Conservation (phyloP, 371 early-diverging fungal species). For the Thermomucor indicae-seudaticae region DNA sequence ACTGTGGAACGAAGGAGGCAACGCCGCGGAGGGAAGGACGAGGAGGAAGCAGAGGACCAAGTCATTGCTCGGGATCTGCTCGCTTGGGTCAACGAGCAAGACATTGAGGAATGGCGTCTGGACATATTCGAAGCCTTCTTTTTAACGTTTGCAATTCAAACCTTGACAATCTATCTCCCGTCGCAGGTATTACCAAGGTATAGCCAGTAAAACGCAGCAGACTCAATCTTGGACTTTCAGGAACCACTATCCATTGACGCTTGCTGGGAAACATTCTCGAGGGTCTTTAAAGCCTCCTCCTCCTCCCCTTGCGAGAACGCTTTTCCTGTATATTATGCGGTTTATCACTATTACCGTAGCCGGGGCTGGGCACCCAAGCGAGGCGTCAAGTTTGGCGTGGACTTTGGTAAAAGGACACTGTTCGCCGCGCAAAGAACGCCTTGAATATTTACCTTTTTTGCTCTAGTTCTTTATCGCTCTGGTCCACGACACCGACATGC, state of each 20-base stretch:
- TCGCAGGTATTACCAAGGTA: slow-evolving; percentile 20
- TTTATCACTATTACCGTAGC: slow-evolving; percentile 78
- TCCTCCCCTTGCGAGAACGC: slow-evolving; percentile 15
- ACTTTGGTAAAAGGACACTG: slow-evolving; percentile 60
- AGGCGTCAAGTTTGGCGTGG: slow-evolving; percentile 82
- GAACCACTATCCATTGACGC: slow-evolving; percentile 13
- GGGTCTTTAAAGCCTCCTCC: background rate
- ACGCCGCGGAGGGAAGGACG: slow-evolving; percentile 19
- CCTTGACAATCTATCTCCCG: slow-evolving; percentile 33
- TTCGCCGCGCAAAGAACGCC: too few species aligned
- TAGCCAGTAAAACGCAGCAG: background rate
- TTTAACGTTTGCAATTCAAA: slow-evolving; percentile 53
- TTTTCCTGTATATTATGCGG: slow-evolving; percentile 66
- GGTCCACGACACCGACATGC: slow-evolving; percentile 26
- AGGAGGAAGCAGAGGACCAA: background rate
- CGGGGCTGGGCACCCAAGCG: slow-evolving; percentile 79
- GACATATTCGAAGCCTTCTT: slow-evolving; percentile 69
- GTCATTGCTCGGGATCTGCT: slow-evolving; percentile 1
- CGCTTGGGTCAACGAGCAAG: slow-evolving; percentile 7
- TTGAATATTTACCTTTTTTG: too few species aligned
- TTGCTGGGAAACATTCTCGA: slow-evolving; percentile 7
- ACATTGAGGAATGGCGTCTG: slow-evolving; percentile 56
- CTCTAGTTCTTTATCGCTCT: slow-evolving; percentile 22
- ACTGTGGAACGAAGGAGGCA: slow-evolving; percentile 44
- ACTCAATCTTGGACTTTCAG: background rate